A percentile compares a stretch with the other conserved stretches of the same genome.
Evolutionary conservation across 768 basidiomycete species (phyloP).

Genomic region (Sarcomyxa edulis): DNA sequence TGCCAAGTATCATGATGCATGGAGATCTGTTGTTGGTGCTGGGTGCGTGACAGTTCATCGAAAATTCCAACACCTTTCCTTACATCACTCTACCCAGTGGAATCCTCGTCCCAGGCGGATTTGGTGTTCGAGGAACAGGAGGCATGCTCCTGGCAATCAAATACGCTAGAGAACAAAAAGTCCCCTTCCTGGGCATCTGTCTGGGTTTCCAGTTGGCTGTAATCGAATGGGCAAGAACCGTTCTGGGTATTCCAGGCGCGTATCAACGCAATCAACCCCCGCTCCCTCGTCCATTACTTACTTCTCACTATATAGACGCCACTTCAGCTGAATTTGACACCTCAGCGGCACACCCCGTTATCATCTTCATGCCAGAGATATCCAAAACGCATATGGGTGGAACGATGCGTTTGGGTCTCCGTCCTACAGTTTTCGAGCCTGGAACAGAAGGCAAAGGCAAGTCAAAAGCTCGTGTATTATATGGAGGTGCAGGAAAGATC

Average conservation of each 20-base stretch:
- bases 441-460: conserved; percentile 65
- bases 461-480: conserved; percentile 73
- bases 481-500: conserved; percentile 74
- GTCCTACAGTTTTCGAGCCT: conserved; percentile 87
- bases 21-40: conserved; percentile 88
- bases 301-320: conserved; percentile 50
- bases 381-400: conserved; percentile 98
- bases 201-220: conserved; percentile 97
- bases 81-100: conserved; percentile 46
- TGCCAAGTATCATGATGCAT: conserved; percentile 91
- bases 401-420: conserved; percentile 98
- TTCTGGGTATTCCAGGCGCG: conserved; percentile 66
- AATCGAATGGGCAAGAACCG: conserved; percentile 88
- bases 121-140: conserved; percentile 89
- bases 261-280: conserved; percentile 1
- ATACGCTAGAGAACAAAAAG: conserved; percentile 91
- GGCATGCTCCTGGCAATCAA: conserved; percentile 99
- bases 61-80: not conserved
- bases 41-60: conserved; percentile 42
- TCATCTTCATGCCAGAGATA: conserved; percentile 99
- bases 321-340: conserved; percentile 79
- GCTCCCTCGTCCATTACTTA: conserved; percentile 1
- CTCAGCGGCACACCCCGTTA: conserved; percentile 58
- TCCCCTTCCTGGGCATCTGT: conserved; percentile 96
- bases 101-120: conserved; percentile 96